phyloP scores from a whole-genome alignment of 2,329 filamentous ascomycete genomes.

The Colletotrichum eremochloae region DNA sequence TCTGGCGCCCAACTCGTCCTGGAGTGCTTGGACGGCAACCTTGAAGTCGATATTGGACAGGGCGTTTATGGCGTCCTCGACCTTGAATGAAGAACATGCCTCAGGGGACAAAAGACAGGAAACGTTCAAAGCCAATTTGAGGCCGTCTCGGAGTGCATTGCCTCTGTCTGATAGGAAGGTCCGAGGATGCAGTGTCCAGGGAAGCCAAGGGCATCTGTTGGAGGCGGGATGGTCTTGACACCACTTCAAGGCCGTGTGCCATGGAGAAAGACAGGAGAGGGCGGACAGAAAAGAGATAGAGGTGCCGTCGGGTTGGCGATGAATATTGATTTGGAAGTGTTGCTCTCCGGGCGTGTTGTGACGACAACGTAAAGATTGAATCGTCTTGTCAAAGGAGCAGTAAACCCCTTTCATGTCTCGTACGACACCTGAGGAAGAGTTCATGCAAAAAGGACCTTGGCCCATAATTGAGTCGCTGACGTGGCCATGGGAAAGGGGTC shows the following conservation, averaged over 20 bases:
- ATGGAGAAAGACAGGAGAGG: neutral
- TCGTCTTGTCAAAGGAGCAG: neutral
- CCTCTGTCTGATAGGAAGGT: conserved; percentile 1
- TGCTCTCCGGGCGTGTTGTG: neutral
- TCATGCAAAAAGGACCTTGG: conserved; percentile 1
- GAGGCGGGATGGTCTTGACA: neutral
- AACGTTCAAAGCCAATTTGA: neutral
- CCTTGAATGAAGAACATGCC: neutral
- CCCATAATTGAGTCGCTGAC: neutral
- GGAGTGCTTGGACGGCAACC: neutral
- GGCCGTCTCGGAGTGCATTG: neutral
- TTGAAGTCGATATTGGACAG: neutral
- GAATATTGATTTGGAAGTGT: neutral
- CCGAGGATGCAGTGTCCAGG: neutral
- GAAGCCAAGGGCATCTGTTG: conserved; percentile 5
- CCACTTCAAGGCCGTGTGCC: neutral
- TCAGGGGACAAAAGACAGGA: neutral
- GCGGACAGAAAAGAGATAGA: too few relatives aligned
- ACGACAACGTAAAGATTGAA: neutral
- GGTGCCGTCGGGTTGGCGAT: neutral
- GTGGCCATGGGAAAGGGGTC: neutral
- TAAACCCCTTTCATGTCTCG: neutral
- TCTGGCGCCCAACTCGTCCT: neutral
- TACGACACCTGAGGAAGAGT: neutral
- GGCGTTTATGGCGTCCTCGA: neutral